phyloP scores from a whole-genome alignment of 306 rosid genomes.

The Rubus parviflorus region DNA sequence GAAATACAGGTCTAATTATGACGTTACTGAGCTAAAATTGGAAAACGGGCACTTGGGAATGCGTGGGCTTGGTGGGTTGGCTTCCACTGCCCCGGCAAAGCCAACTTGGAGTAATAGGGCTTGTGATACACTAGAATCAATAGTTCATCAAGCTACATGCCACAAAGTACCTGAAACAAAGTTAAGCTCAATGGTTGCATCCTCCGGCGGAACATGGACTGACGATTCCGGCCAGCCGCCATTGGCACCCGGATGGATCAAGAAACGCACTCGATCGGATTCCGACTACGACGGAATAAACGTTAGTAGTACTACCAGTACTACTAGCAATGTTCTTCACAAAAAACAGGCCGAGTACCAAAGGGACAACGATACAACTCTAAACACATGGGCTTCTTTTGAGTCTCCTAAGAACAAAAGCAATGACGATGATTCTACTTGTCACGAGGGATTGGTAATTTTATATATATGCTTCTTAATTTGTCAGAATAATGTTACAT shows the following conservation, averaged over 20 bases:
- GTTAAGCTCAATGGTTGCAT: conserved; percentile 20
- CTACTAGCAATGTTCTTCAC: conserved; percentile 14
- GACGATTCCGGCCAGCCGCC: conserved; percentile 15
- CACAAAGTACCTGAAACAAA: conserved; percentile 29
- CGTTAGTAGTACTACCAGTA: conserved; percentile 14
- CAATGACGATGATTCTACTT: conserved; percentile 48
- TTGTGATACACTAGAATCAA: conserved; percentile 57
- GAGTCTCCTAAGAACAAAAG: conserved; percentile 53
- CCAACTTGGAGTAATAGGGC: conserved; percentile 46
- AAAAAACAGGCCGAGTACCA: conserved; percentile 31
- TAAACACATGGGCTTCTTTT: conserved; percentile 51
- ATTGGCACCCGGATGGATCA: background rate
- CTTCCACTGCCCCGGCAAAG: conserved; percentile 32
- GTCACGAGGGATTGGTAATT: conserved; percentile 42
- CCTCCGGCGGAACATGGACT: conserved; percentile 33
- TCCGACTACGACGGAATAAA: conserved; percentile 26
- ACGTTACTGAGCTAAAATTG: conserved; percentile 53
- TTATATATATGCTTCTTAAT: background rate
- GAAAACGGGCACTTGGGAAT: conserved; percentile 51
- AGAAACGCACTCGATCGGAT: conserved; percentile 35
- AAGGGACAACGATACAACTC: conserved; percentile 42
- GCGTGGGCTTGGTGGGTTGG: conserved; percentile 54
- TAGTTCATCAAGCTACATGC: conserved; percentile 58
- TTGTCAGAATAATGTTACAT: background rate
- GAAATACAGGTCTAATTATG: conserved; percentile 44